A percentile compares a stretch with the other conserved stretches of the same genome.
Conservation (phyloP, 768 basidiomycete genomes). For the Boletus edulis region DNA sequence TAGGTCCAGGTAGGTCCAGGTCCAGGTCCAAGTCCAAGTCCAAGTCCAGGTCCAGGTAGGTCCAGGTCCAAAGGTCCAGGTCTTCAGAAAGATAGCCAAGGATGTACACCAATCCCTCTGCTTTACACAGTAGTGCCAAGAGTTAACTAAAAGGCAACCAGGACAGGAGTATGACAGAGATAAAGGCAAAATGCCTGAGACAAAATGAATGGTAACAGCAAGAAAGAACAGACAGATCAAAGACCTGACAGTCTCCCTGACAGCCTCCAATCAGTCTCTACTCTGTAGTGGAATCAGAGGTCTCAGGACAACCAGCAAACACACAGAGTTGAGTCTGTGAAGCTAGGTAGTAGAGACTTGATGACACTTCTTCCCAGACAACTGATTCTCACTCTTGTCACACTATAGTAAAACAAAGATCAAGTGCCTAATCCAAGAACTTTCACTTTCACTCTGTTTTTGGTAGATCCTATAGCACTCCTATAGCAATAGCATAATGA, state of each 20-base stretch:
- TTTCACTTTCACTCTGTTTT: no score
- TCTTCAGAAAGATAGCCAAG: neutral
- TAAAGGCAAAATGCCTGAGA: neutral
- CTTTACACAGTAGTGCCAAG: neutral
- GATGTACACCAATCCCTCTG: neutral
- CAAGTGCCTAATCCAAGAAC: neutral
- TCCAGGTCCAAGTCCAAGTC: no score
- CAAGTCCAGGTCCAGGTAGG: neutral
- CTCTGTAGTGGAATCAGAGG: slow-evolving; percentile 4
- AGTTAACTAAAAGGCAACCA: neutral
- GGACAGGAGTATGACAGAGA: neutral
- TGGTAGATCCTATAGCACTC: no score
- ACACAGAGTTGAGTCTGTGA: slow-evolving; percentile 14
- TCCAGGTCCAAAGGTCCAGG: neutral
- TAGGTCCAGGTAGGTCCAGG: neutral
- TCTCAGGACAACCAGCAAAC: slow-evolving; percentile 1
- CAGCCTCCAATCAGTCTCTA: slow-evolving; percentile 1
- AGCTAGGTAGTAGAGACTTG: slow-evolving; percentile 12
- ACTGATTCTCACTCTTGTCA: neutral
- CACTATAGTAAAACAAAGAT: neutral
- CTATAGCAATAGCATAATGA: no score
- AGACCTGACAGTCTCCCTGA: neutral
- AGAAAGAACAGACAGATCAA: no score
- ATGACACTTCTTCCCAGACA: neutral
- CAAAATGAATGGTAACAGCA: no score